Percentiles rank a stretch among this genome's conserved stretches.
These are phyloP conservation scores for Pueraria montana DNA, from an alignment of 306 rosid species.

Conservation along the genomic window DNA sequence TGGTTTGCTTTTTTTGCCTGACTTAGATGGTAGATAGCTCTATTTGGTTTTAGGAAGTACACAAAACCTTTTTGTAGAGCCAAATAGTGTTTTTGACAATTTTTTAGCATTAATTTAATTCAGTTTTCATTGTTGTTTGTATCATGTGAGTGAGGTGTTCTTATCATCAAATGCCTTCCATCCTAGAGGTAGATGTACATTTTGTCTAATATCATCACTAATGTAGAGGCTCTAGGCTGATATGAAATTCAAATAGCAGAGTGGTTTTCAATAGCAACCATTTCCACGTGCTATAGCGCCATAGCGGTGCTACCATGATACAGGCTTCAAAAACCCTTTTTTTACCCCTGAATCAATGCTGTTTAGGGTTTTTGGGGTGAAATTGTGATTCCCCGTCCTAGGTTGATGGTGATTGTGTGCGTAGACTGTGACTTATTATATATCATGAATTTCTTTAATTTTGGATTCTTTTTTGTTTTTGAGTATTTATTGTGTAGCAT, in stretches of 20 bases:
- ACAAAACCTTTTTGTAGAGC: background rate
- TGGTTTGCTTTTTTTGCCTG: no score
- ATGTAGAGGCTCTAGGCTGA: background rate
- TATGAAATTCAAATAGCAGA: background rate
- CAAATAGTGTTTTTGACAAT: background rate
- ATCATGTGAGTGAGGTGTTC: background rate
- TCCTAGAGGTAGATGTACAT: background rate
- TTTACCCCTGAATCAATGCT: background rate
- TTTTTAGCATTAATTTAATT: background rate
- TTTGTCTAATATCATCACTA: conserved; percentile 1
- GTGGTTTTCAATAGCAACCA: background rate
- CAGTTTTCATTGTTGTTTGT: background rate
- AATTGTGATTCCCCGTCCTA: background rate
- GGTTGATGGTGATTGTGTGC: background rate
- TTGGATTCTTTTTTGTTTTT: no score
- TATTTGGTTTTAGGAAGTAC: background rate
- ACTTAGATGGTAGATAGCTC: no score
- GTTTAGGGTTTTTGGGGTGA: background rate
- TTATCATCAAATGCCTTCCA: background rate
- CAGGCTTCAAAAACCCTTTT: background rate
- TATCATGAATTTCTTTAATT: no score
- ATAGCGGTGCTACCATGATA: background rate
- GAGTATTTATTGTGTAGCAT: no score
- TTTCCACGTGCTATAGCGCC: background rate
- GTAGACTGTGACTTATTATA: background rate